Percentiles rank a stretch among this genome's conserved stretches.
Evolutionary conservation across 306 rosid species (phyloP).

Genomic region (Dicorynia guianensis): DNA sequence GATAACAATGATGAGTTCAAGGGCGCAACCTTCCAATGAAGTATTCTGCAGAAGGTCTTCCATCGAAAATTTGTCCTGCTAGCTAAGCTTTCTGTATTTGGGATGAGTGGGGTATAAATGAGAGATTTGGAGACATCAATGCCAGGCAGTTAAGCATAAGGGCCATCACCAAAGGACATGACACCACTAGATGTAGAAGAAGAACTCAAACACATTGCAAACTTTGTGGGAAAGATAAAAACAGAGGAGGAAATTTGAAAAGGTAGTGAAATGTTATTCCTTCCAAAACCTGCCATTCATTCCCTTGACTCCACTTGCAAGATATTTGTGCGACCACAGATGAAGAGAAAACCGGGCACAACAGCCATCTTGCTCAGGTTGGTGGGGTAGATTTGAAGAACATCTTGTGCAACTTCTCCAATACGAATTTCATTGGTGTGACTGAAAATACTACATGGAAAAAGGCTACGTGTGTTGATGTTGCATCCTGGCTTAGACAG

Average conservation of each 20-base stretch:
- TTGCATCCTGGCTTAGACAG: constrained; percentile 54
- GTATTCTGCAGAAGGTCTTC: constrained; percentile 37
- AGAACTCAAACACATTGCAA: constrained; percentile 54
- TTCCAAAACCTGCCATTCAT: constrained; percentile 59
- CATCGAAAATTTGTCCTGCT: too few relatives aligned
- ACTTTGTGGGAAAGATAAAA: constrained; percentile 45
- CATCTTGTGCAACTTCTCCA: constrained; percentile 48
- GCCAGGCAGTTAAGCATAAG: constrained; percentile 40
- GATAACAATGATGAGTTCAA: constrained; percentile 29
- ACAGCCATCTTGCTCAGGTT: constrained; percentile 34
- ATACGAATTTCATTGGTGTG: not conserved
- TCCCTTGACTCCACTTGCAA: constrained; percentile 50
- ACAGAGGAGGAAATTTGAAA: constrained; percentile 42
- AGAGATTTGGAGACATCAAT: constrained; percentile 38
- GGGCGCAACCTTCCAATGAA: constrained; percentile 45
- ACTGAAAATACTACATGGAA: constrained; percentile 42
- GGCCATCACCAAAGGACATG: constrained; percentile 43
- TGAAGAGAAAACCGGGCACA: constrained; percentile 41
- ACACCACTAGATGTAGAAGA: constrained; percentile 32
- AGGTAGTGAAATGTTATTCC: constrained; percentile 44
- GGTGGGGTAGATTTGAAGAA: constrained; percentile 47
- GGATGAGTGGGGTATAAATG: constrained; percentile 41
- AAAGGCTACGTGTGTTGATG: constrained; percentile 44
- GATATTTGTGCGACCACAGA: constrained; percentile 42
- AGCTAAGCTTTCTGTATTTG: too few relatives aligned